These are phyloP conservation scores for Leishmania major DNA, from an alignment of 208 protist genomes.

Conservation along the genomic window DNA sequence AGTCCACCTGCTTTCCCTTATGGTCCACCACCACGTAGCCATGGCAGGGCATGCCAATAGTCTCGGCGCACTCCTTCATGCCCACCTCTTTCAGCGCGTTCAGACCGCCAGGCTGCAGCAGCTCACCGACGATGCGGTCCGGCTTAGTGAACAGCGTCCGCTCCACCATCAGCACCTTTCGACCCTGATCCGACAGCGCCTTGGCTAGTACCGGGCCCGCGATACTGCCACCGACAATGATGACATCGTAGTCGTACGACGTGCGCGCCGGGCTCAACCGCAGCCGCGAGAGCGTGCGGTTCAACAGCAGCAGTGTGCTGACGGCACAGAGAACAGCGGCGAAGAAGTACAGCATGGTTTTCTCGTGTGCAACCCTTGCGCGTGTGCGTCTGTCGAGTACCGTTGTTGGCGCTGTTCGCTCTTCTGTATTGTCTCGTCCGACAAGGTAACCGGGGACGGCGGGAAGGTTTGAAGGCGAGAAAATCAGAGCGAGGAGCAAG, in stretches of 20 bases:
- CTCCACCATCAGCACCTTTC: slow-evolving; percentile 90
- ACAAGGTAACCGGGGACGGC: not conserved
- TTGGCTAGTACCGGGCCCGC: slow-evolving; percentile 89
- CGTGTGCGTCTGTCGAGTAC: not conserved
- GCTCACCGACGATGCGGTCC: slow-evolving; percentile 95
- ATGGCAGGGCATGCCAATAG: slow-evolving; percentile 81
- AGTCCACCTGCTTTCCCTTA: slow-evolving; percentile 52
- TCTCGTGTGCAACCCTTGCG: not conserved
- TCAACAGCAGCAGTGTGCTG: slow-evolving; percentile 53
- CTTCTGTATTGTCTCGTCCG: not conserved
- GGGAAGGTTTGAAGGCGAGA: not conserved
- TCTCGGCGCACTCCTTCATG: slow-evolving; percentile 86
- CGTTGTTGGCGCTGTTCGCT: not conserved
- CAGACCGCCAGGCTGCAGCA: slow-evolving; percentile 95
- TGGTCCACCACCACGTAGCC: slow-evolving; percentile 92
- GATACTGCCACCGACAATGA: slow-evolving; percentile 93
- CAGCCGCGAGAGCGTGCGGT: slow-evolving; percentile 49
- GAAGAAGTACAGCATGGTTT: slow-evolving; percentile 44
- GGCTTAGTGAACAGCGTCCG: slow-evolving; percentile 89
- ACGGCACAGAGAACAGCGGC: slow-evolving; percentile 41
- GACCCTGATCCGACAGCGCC: slow-evolving; percentile 83
- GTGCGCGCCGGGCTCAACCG: slow-evolving; percentile 46
- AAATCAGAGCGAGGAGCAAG: not conserved
- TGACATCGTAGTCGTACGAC: slow-evolving; percentile 91
- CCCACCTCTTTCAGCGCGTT: slow-evolving; percentile 81